These are phyloP conservation scores for Chaetomium tenue DNA, from an alignment of 495 filamentous ascomycete species.

Conservation along the genomic window DNA sequence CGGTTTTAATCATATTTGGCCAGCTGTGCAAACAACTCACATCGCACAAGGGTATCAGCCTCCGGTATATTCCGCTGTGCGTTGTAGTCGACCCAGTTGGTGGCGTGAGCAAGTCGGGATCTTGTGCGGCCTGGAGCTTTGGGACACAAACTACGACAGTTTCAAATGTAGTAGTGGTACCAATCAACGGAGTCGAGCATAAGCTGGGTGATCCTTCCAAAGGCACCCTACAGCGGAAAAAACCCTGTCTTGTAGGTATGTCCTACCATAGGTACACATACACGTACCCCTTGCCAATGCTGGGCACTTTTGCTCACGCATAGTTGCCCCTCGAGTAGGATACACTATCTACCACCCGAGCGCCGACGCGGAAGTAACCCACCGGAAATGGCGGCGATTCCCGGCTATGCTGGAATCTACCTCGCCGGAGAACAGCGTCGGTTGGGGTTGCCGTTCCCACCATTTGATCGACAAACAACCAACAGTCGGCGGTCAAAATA, in stretches of 20 bases:
- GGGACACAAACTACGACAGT: too few relatives aligned
- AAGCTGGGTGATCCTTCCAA: not conserved
- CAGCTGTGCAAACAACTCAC: not conserved
- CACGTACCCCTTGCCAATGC: too few relatives aligned
- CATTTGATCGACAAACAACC: not conserved
- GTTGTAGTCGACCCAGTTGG: not conserved
- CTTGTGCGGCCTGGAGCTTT: not conserved
- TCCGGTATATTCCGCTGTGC: not conserved
- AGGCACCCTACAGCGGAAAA: not conserved
- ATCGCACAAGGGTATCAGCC: not conserved
- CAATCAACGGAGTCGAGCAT: not conserved
- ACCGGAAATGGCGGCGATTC: not conserved
- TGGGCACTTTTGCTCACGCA: not conserved
- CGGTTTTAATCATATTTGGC: not conserved
- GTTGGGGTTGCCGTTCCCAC: not conserved
- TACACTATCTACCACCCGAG: not conserved
- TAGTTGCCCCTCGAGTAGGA: not conserved
- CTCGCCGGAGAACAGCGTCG: not conserved
- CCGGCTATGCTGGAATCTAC: not conserved
- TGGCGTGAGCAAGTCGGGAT: not conserved
- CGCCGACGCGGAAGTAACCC: not conserved
- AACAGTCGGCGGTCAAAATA: slow-evolving; percentile 8
- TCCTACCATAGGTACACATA: too few relatives aligned
- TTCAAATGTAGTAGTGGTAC: not conserved
- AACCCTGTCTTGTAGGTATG: not conserved